Conservation (phyloP, 2,329 filamentous ascomycete genomes). For the Cadophora malorum region DNA sequence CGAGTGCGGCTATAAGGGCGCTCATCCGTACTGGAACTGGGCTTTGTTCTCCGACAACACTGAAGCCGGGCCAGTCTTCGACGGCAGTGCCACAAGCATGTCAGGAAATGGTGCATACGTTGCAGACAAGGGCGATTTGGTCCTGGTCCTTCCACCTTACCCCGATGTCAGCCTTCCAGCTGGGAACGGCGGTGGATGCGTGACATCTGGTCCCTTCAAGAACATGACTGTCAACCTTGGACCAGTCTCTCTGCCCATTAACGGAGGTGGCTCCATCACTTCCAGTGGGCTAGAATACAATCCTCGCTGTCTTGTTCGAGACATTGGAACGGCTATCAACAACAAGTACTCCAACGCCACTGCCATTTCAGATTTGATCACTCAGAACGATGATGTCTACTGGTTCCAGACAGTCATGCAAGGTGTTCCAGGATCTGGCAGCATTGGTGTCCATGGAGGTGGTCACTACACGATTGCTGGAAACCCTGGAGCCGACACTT, state of each 20-base stretch:
- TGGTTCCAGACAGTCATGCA: constrained; percentile 55
- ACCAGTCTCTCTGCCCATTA: constrained; percentile 49
- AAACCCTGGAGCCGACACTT: constrained; percentile 53
- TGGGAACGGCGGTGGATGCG: constrained; percentile 6
- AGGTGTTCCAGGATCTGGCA: constrained; percentile 43
- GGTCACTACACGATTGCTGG: constrained; percentile 52
- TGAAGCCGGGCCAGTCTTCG: constrained; percentile 57
- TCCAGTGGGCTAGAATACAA: constrained; percentile 46
- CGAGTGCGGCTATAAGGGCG: constrained; percentile 51
- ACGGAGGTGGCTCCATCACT: constrained; percentile 44
- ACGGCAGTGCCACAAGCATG: constrained; percentile 57
- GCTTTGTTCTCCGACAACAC: constrained; percentile 52
- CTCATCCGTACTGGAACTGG: constrained; percentile 54
- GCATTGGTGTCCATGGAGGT: constrained; percentile 47
- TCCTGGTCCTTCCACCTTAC: background rate
- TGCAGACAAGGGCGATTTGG: constrained; percentile 33
- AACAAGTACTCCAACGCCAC: constrained; percentile 14
- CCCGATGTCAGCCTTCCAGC: background rate
- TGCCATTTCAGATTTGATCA: constrained; percentile 44
- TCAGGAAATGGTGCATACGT: constrained; percentile 53
- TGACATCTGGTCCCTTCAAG: background rate
- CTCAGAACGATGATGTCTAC: constrained; percentile 45
- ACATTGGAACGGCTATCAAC: constrained; percentile 43
- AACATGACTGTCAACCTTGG: constrained; percentile 53
- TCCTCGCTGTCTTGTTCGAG: constrained; percentile 51